These are phyloP conservation scores for Adansonia digitata DNA, from an alignment of 345 rosid species.

Conservation along the genomic window DNA sequence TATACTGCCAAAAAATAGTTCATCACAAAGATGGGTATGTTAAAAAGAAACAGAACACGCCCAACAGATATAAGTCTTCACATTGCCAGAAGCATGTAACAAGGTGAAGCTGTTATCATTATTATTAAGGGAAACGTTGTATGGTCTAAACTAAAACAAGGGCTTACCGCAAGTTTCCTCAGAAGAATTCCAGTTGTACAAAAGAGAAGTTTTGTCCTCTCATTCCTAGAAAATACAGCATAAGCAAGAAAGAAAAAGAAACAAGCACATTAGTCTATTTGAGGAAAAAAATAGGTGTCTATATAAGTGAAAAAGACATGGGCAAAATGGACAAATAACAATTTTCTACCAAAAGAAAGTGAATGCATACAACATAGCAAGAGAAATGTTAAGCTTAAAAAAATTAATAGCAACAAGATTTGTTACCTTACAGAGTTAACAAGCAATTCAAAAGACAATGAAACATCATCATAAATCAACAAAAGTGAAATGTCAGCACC, in stretches of 20 bases:
- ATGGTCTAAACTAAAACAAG: neutral
- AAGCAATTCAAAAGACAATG: constrained; percentile 5
- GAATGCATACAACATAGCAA: no score
- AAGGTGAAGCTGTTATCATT: neutral
- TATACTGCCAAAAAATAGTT: neutral
- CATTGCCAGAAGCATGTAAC: neutral
- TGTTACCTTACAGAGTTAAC: neutral
- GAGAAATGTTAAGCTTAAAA: no score
- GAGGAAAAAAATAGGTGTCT: neutral
- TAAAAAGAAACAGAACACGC: neutral
- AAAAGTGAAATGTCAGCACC: constrained; percentile 1
- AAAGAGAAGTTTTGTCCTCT: constrained; percentile 81
- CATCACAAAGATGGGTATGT: neutral
- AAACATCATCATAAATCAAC: neutral
- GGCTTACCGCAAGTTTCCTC: constrained; percentile 73
- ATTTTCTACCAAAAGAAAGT: no score
- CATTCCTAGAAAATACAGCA: constrained; percentile 55
- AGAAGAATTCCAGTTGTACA: constrained; percentile 93
- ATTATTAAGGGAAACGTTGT: neutral
- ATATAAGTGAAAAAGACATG: neutral
- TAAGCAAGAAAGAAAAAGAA: neutral
- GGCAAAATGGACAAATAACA: neutral
- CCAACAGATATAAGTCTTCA: neutral
- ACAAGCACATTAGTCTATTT: neutral
- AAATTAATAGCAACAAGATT: no score